A percentile compares a stretch with the other conserved stretches of the same genome.
phyloP scores from a whole-genome alignment of 768 basidiomycete species.

The Tulasnella sp. region DNA sequence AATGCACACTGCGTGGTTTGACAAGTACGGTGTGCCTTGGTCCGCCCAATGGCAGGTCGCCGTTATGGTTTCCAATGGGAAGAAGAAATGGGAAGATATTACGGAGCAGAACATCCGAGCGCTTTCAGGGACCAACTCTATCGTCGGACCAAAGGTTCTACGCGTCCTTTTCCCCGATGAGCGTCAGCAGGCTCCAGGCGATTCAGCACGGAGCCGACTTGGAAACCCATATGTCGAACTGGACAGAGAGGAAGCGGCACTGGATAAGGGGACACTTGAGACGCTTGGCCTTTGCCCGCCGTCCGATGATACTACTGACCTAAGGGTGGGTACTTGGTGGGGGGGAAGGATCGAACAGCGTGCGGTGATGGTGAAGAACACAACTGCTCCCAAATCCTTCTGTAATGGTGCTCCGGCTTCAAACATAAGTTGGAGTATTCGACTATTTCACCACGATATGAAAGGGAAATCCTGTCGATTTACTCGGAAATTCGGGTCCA shows the following conservation, averaged over 20 bases:
- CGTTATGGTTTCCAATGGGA: slow-evolving; percentile 46
- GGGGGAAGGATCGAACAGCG: slow-evolving; percentile 57
- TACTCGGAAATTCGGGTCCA: slow-evolving; percentile 64
- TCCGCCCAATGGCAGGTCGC: slow-evolving; percentile 62
- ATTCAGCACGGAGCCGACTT: background rate
- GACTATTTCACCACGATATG: slow-evolving; percentile 56
- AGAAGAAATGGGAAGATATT: slow-evolving; percentile 45
- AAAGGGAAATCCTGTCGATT: slow-evolving; percentile 60
- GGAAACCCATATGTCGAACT: slow-evolving; percentile 56
- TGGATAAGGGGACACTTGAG: slow-evolving; percentile 44
- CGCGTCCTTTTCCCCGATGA: slow-evolving; percentile 35
- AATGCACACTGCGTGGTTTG: slow-evolving; percentile 35
- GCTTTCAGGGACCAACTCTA: slow-evolving; percentile 44
- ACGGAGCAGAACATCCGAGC: slow-evolving; percentile 41
- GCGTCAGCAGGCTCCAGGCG: background rate
- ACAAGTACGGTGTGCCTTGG: slow-evolving; percentile 46
- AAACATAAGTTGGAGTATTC: slow-evolving; percentile 39
- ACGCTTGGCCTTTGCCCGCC: slow-evolving; percentile 49
- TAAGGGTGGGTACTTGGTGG: slow-evolving; percentile 49
- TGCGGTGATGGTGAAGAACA: background rate
- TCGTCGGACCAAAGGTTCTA: slow-evolving; percentile 42
- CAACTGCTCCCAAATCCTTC: background rate
- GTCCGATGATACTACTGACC: slow-evolving; percentile 38
- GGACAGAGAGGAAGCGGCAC: slow-evolving; percentile 56
- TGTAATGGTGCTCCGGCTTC: background rate